Evolutionary conservation across 2,329 filamentous ascomycete genomes (phyloP).

Genomic region (Trichoderma arundinaceum): DNA sequence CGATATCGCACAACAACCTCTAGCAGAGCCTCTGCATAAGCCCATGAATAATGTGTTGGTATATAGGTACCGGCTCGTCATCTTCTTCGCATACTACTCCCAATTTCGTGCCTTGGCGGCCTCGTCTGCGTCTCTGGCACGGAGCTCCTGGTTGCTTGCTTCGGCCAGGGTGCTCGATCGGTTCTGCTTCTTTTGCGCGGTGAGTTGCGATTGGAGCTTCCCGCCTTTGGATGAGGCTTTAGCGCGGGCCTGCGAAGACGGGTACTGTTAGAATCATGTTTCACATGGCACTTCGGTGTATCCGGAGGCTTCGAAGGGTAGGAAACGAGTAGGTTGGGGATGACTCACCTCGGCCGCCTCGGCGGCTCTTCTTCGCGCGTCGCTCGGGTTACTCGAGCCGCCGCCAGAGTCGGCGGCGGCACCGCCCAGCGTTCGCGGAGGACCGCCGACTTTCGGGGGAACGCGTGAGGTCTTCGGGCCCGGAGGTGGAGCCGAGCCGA

Average conservation of each 20-base stretch:
- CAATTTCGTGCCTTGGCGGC: constrained; percentile 49
- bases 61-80: no score
- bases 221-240: constrained; percentile 63
- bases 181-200: constrained; percentile 77
- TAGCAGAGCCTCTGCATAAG: background rate
- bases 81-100: constrained; percentile 36
- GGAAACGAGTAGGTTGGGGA: constrained; percentile 31
- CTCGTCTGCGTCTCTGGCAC: constrained; percentile 70
- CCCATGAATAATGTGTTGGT: background rate
- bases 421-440: constrained; percentile 68
- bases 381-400: constrained; percentile 47
- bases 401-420: constrained; percentile 39
- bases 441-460: constrained; percentile 59
- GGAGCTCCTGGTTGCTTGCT: constrained; percentile 68
- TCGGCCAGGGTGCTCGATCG: constrained; percentile 70
- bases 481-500: constrained; percentile 61
- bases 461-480: constrained; percentile 58
- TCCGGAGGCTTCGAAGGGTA: no score
- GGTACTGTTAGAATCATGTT: background rate
- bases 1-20: background rate
- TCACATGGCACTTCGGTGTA: no score
- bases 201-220: constrained; percentile 72
- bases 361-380: constrained; percentile 76
- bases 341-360: constrained; percentile 79
- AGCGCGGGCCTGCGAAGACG: constrained; percentile 61